phyloP scores from a whole-genome alignment of 805 yeast genomes.

The Peterozyma toletana region DNA sequence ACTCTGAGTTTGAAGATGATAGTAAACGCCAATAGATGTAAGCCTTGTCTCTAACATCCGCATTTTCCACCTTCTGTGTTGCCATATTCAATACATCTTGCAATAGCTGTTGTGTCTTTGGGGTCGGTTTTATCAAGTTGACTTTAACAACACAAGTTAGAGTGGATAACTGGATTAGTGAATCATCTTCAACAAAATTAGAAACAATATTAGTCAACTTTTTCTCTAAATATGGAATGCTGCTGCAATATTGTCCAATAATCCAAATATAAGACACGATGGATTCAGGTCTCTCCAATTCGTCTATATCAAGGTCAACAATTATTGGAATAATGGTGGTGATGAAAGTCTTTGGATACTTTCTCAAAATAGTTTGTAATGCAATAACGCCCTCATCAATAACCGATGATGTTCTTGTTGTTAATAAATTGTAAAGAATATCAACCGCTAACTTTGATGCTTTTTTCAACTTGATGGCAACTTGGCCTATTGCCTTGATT shows the following conservation, averaged over 20 bases:
- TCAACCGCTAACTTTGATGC: slow-evolving; percentile 54
- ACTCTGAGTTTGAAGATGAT: slow-evolving; percentile 34
- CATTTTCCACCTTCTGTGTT: slow-evolving; percentile 59
- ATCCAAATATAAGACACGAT: slow-evolving; percentile 61
- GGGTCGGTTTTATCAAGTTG: slow-evolving; percentile 25
- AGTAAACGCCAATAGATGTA: slow-evolving; percentile 74
- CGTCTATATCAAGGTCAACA: slow-evolving; percentile 34
- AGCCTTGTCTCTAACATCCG: slow-evolving; percentile 77
- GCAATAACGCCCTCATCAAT: slow-evolving; percentile 56
- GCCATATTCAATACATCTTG: slow-evolving; percentile 57
- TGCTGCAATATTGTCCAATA: slow-evolving; percentile 61
- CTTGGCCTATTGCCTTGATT: slow-evolving; percentile 60
- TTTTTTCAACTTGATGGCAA: slow-evolving; percentile 56
- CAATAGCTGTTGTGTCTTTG: slow-evolving; percentile 30
- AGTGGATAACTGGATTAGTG: slow-evolving; percentile 51
- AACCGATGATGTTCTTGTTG: slow-evolving; percentile 56
- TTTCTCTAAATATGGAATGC: slow-evolving; percentile 45
- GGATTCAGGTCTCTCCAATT: slow-evolving; percentile 41
- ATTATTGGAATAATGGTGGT: slow-evolving; percentile 50
- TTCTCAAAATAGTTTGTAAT: slow-evolving; percentile 58
- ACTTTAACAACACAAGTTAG: slow-evolving; percentile 60
- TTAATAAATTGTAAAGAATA: slow-evolving; percentile 47
- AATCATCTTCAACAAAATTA: slow-evolving; percentile 50
- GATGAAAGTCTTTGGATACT: slow-evolving; percentile 48
- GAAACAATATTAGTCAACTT: slow-evolving; percentile 40